Evolutionary conservation across 1,139 yeast genomes (phyloP).

Genomic region (Yamadazyma dendronema): DNA sequence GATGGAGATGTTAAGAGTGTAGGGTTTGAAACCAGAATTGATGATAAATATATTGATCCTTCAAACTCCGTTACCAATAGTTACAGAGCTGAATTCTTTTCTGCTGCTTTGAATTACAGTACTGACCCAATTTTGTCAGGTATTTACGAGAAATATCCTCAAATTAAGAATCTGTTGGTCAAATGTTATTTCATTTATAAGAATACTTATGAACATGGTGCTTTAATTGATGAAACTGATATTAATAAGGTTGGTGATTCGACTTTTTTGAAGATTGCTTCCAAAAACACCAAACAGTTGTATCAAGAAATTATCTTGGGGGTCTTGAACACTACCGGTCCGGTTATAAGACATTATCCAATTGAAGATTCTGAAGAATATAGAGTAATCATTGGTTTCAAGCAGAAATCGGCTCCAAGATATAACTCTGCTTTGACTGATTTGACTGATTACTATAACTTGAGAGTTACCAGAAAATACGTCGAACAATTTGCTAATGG

Average conservation of each 20-base stretch:
- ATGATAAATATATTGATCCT: constrained; percentile 72
- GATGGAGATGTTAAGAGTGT: constrained; percentile 20
- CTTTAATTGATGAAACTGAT: constrained; percentile 28
- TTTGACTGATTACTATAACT: constrained; percentile 84
- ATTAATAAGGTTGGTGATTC: constrained; percentile 72
- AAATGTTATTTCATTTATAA: constrained; percentile 86
- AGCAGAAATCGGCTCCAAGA: constrained; percentile 80
- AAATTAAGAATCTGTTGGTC: constrained; percentile 50
- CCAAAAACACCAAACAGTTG: constrained; percentile 72
- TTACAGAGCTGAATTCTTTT: constrained; percentile 82
- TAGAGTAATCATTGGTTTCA: constrained; percentile 85
- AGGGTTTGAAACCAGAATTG: constrained; percentile 66
- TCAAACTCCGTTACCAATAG: constrained; percentile 39
- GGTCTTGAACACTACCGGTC: constrained; percentile 80
- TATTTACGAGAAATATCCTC: constrained; percentile 32
- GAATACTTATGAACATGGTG: constrained; percentile 51
- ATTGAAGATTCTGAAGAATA: constrained; percentile 76
- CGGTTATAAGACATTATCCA: constrained; percentile 86
- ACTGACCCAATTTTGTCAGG: constrained; percentile 48
- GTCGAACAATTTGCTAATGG: constrained; percentile 94
- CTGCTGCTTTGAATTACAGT: constrained; percentile 59
- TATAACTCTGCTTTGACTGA: constrained; percentile 87
- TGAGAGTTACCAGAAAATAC: constrained; percentile 83
- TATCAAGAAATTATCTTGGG: constrained; percentile 72
- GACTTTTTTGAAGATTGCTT: constrained; percentile 76